Evolutionary conservation across 257 asterid species (phyloP).

Genomic region (Eustoma russellianum): DNA sequence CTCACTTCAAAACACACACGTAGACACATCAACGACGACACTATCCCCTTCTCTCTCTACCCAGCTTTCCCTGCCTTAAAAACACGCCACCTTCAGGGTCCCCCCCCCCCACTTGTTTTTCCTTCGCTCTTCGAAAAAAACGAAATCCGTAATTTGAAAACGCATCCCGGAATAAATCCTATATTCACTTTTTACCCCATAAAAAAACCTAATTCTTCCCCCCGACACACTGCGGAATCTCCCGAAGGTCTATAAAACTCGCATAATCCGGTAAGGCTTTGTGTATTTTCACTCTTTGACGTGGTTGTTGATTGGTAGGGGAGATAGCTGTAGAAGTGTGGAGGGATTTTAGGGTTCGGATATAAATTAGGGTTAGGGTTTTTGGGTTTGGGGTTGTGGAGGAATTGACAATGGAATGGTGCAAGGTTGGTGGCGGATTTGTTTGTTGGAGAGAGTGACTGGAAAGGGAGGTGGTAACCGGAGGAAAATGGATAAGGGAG

Average conservation of each 20-base stretch:
- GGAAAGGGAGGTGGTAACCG: constrained; percentile 59
- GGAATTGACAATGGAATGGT: constrained; percentile 39
- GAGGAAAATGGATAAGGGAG: constrained; percentile 31
- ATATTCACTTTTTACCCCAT: constrained; percentile 34
- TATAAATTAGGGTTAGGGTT: neutral
- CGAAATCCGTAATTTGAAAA: constrained; percentile 26
- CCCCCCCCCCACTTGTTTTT: constrained; percentile 14
- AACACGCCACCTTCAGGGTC: constrained; percentile 48
- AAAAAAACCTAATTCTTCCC: constrained; percentile 82
- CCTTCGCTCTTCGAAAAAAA: constrained; percentile 26
- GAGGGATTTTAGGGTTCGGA: neutral
- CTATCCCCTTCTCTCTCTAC: constrained; percentile 13
- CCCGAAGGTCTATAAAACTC: no score
- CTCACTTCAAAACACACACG: neutral
- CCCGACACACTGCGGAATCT: constrained; percentile 23
- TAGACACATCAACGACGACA: no score
- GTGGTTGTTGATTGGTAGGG: no score
- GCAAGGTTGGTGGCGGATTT: constrained; percentile 36
- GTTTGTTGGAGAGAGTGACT: constrained; percentile 47
- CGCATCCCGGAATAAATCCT: constrained; percentile 27
- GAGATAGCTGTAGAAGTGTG: neutral
- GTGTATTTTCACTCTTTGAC: no score
- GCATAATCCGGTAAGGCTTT: no score
- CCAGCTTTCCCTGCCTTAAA: constrained; percentile 33
- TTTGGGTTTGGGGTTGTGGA: constrained; percentile 18